These are phyloP conservation scores for Diplogelasinospora grovesii DNA, from an alignment of 495 filamentous ascomycete species.

Conservation along the genomic window DNA sequence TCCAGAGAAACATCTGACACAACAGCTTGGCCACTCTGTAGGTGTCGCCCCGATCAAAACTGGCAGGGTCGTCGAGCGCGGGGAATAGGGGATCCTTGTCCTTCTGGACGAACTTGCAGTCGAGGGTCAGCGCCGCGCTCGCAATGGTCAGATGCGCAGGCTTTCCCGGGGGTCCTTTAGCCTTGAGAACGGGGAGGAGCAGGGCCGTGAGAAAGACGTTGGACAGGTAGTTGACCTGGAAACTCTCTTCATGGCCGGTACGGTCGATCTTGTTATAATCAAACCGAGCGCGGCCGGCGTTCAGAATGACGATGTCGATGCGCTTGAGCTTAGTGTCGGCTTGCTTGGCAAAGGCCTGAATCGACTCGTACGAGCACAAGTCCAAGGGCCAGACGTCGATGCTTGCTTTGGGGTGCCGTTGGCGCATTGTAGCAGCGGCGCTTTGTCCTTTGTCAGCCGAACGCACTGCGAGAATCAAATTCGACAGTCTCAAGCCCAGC, in stretches of 20 bases:
- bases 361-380: constrained; percentile 38
- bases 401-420: constrained; percentile 26
- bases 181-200: constrained; percentile 42
- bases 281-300: constrained; percentile 38
- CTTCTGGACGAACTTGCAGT: constrained; percentile 27
- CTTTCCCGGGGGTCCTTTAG: no score
- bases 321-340: constrained; percentile 27
- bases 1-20: constrained; percentile 34
- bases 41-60: constrained; percentile 24
- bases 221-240: constrained; percentile 45
- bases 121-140: constrained; percentile 28
- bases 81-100: constrained; percentile 30
- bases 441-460: constrained; percentile 39
- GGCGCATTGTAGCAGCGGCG: constrained; percentile 31
- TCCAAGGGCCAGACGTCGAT: constrained; percentile 52
- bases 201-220: constrained; percentile 43
- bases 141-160: constrained; percentile 38
- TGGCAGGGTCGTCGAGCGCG: constrained; percentile 36
- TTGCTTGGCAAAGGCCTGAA: constrained; percentile 38
- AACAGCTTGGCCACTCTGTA: constrained; percentile 41
- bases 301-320: constrained; percentile 48
- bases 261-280: constrained; percentile 19
- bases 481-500: constrained; percentile 35
- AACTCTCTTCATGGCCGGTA: constrained; percentile 43
- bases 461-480: constrained; percentile 51